Evolutionary conservation across 371 early-diverging fungal species (phyloP).

Genomic region (Mucor circinelloides): DNA sequence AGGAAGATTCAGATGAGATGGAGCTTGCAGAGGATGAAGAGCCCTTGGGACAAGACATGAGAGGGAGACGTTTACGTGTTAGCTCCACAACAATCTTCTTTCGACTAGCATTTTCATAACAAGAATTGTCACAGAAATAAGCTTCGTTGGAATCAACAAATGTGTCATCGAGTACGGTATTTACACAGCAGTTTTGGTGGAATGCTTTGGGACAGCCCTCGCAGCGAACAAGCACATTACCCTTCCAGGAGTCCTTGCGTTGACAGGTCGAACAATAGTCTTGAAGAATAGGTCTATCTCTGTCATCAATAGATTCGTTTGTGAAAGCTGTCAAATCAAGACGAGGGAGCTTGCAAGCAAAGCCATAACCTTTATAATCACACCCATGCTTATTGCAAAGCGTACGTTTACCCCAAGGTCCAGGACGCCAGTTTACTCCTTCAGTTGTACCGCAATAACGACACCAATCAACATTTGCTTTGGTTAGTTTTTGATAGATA

Average conservation of each 20-base stretch:
- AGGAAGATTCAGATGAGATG: neutral
- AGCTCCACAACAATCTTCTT: conserved; percentile 66
- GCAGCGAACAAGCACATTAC: conserved; percentile 76
- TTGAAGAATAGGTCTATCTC: conserved; percentile 88
- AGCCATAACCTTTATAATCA: conserved; percentile 93
- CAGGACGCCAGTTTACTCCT: conserved; percentile 92
- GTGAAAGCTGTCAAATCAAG: conserved; percentile 79
- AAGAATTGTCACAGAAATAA: conserved; percentile 77
- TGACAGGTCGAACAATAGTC: conserved; percentile 83
- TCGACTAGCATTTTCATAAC: conserved; percentile 66
- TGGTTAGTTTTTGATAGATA: conserved; percentile 67
- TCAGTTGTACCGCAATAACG: conserved; percentile 93
- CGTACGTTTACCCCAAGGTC: conserved; percentile 94
- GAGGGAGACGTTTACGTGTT: conserved; percentile 70
- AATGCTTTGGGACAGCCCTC: conserved; percentile 87
- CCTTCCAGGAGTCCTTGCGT: conserved; percentile 64
- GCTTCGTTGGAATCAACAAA: conserved; percentile 46
- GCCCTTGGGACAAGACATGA: conserved; percentile 64
- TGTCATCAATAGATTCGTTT: conserved; percentile 74
- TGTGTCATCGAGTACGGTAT: conserved; percentile 51
- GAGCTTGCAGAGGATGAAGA: neutral
- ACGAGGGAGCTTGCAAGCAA: conserved; percentile 86
- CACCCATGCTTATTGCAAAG: conserved; percentile 96
- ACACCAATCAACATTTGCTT: conserved; percentile 84
- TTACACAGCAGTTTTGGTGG: conserved; percentile 70